Evolutionary conservation across 1,284 basidiomycete species (phyloP).

Genomic region (Peniophora sp.): DNA sequence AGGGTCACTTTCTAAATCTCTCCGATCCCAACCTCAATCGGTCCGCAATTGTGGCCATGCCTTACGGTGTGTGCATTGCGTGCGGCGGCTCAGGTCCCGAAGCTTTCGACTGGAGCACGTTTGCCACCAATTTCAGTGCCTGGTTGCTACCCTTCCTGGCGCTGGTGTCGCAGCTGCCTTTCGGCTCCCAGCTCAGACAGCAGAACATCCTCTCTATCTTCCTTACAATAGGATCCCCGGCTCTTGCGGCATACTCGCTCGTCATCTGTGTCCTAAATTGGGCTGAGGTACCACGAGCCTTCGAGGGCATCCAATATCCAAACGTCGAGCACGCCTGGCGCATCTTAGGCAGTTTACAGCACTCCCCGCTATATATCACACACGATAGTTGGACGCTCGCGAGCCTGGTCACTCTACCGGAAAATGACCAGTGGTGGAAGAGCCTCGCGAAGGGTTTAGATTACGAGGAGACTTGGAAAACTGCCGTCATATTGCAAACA

Average conservation of each 20-base stretch:
- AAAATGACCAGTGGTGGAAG: constrained; percentile 20
- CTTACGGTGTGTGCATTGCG: no score
- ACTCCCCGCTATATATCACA: constrained; percentile 22
- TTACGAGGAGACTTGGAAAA: constrained; percentile 12
- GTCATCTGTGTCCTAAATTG: constrained; percentile 28
- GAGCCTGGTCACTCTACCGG: not conserved
- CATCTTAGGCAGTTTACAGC: constrained; percentile 27
- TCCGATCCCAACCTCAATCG: no score
- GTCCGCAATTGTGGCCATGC: no score
- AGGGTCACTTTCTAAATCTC: no score
- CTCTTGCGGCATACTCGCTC: constrained; percentile 29
- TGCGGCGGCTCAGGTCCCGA: constrained; percentile 13
- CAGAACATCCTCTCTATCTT: constrained; percentile 25
- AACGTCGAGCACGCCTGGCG: constrained; percentile 21
- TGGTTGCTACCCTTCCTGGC: constrained; percentile 24
- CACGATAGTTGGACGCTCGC: constrained; percentile 20
- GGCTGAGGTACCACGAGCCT: constrained; percentile 24
- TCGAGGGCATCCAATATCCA: constrained; percentile 20
- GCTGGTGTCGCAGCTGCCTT: constrained; percentile 21
- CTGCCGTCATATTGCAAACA: not conserved
- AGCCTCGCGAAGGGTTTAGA: constrained; percentile 20
- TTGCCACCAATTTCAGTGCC: constrained; percentile 18
- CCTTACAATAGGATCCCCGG: constrained; percentile 25
- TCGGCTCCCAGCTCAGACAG: constrained; percentile 17
- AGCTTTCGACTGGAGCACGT: constrained; percentile 16